Conservation (phyloP, 2,329 filamentous ascomycete genomes). For the Mycocentrospora acerina region DNA sequence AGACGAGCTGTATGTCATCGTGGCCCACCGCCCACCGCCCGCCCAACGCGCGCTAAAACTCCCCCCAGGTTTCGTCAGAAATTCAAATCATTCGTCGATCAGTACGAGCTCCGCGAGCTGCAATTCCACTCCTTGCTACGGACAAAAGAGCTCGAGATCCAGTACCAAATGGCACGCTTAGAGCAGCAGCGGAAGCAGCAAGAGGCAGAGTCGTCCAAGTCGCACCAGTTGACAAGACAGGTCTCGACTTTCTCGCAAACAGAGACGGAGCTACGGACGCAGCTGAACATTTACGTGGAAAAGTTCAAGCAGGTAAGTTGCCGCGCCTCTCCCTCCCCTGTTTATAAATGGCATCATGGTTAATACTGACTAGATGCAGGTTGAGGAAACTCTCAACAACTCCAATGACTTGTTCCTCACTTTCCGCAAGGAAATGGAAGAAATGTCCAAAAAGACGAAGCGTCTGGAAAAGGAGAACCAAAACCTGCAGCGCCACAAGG, state of each 20-base stretch:
- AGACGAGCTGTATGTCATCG: slow-evolving; percentile 79
- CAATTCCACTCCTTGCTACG: slow-evolving; percentile 91
- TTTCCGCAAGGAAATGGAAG: slow-evolving; percentile 98
- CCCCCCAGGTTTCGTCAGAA: slow-evolving; percentile 63
- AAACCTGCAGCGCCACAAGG: slow-evolving; percentile 85
- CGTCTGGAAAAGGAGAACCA: slow-evolving; percentile 96
- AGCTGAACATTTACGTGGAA: slow-evolving; percentile 97
- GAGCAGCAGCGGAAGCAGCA: slow-evolving; percentile 89
- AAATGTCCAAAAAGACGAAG: slow-evolving; percentile 99
- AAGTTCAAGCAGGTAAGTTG: slow-evolving; percentile 94
- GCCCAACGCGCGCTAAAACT: slow-evolving; percentile 11
- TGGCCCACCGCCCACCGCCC: neutral
- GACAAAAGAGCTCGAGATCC: slow-evolving; percentile 93
- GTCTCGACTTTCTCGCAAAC: slow-evolving; percentile 96
- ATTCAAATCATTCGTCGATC: slow-evolving; percentile 93
- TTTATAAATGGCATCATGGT: slow-evolving; percentile 38
- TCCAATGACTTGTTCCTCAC: slow-evolving; percentile 97
- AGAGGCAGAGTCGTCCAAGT: slow-evolving; percentile 76
- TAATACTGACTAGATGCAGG: slow-evolving; percentile 65
- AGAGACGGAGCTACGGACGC: slow-evolving; percentile 87
- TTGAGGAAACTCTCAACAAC: slow-evolving; percentile 97
- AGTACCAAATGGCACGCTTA: slow-evolving; percentile 83
- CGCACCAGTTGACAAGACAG: slow-evolving; percentile 83
- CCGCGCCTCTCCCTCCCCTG: slow-evolving; percentile 16
- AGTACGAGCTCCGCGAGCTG: slow-evolving; percentile 92